Conservation (phyloP, 1,284 basidiomycete genomes). For the Malassezia japonica region DNA sequence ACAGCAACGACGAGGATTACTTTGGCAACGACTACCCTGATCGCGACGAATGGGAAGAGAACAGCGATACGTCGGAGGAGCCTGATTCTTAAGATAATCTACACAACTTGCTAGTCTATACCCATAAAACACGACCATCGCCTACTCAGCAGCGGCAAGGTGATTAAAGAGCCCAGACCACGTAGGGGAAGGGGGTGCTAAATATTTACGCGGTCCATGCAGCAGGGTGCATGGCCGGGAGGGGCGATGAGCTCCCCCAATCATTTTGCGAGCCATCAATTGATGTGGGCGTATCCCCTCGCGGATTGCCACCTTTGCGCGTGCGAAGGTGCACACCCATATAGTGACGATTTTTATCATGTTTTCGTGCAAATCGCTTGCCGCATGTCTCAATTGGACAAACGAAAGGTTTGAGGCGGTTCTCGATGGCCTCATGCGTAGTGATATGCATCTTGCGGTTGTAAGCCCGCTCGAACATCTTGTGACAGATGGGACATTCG, state of each 20-base stretch:
- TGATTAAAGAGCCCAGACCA: background rate
- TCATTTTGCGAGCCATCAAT: too few species aligned
- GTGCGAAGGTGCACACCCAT: constrained; percentile 12
- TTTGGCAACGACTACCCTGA: constrained; percentile 45
- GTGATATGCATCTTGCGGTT: constrained; percentile 16
- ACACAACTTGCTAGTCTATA: too few species aligned
- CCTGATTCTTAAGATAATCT: background rate
- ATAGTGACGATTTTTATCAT: constrained; percentile 17
- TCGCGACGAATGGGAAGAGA: constrained; percentile 22
- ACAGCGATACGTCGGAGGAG: constrained; percentile 1
- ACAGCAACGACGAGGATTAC: constrained; percentile 46
- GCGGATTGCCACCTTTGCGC: background rate
- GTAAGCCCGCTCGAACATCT: constrained; percentile 16
- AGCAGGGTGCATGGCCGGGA: background rate
- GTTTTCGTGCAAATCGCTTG: constrained; percentile 17
- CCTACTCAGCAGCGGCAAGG: background rate
- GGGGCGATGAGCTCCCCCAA: too few species aligned
- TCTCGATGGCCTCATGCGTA: constrained; percentile 17
- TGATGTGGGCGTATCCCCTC: background rate
- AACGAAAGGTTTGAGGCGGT: constrained; percentile 11
- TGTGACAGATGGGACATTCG: constrained; percentile 16
- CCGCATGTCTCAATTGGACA: constrained; percentile 7
- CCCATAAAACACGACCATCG: background rate
- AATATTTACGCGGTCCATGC: background rate
- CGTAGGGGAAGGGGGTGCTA: too few species aligned